Conservation (phyloP, 2,329 filamentous ascomycete species). For the Scedosporium boydii region DNA sequence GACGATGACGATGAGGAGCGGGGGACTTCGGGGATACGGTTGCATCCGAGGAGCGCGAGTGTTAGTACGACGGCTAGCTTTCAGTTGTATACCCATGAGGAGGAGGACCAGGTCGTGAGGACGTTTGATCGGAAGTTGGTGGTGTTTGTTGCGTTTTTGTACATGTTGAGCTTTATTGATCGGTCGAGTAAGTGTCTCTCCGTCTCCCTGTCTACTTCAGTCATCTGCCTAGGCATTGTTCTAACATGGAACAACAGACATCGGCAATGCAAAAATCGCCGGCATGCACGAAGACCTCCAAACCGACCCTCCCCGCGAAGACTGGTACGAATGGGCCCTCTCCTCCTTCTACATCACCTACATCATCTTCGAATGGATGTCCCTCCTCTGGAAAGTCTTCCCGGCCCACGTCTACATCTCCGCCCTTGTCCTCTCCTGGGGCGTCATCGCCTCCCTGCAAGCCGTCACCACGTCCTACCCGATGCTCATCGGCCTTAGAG, state of each 20-base stretch:
- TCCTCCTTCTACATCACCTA: slow-evolving; percentile 55
- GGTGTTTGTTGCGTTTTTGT: slow-evolving; percentile 71
- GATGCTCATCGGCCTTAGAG: slow-evolving; percentile 43
- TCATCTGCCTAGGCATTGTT: neutral
- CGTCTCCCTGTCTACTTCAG: neutral
- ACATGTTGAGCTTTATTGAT: slow-evolving; percentile 78
- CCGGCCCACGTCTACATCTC: slow-evolving; percentile 52
- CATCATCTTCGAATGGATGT: slow-evolving; percentile 57
- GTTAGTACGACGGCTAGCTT: slow-evolving; percentile 25
- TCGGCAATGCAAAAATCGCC: slow-evolving; percentile 54
- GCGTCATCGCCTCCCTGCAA: slow-evolving; percentile 67
- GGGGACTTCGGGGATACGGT: neutral
- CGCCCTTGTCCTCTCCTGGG: slow-evolving; percentile 66
- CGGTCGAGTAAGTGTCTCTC: slow-evolving; percentile 58
- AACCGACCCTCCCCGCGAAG: slow-evolving; percentile 30
- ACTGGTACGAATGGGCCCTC: slow-evolving; percentile 52
- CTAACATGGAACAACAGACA: slow-evolving; percentile 30
- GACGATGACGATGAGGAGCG: neutral
- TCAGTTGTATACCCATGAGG: slow-evolving; percentile 47
- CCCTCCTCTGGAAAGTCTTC: slow-evolving; percentile 48
- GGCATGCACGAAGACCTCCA: slow-evolving; percentile 55
- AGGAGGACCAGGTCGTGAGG: slow-evolving; percentile 60
- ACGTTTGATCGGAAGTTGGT: slow-evolving; percentile 74
- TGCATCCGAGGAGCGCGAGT: slow-evolving; percentile 10
- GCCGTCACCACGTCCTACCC: slow-evolving; percentile 54